Evolutionary conservation across 768 basidiomycete genomes (phyloP), one percentile per base, ranked within the genome.

Genomic region (Mycena galopus): DNA sequence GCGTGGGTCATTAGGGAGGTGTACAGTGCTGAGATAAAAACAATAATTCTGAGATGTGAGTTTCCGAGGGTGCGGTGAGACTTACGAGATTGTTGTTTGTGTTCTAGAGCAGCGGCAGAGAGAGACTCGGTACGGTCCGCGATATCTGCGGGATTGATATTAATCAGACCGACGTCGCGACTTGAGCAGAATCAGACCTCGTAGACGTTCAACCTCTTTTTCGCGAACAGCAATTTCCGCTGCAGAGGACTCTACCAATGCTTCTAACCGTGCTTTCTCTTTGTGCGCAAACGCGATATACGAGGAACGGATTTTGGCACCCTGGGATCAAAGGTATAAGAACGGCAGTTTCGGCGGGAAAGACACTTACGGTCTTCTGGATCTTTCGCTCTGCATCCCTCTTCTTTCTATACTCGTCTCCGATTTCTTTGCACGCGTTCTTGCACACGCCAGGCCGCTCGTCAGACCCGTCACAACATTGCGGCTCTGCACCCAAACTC

Each of bases 381-480:
- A 94, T 82, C 83, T 96, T 96, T 37, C 85, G 85, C 77, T 94
- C 92, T n/a, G 89, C 94, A 47, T 93, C 93, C 33, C 84, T 82
- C 79, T 90, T 88, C 81, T 88, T 89, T 75, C 91, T 85, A 81
- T 94, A 90, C 35, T 77, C 89, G 69, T 90, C 88, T 1, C 96
- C 96, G 53, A 94, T 86, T 78, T 93, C 90, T 57, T 87, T 86
- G 80, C 98, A 99, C 3, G 82, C 83, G 80, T 98, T 91, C 39
- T 87, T 82, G 80, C 98, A 99, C 19, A 93, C 86, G 21, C 96
- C 96, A 12, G 89, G 81, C 29, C 85, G 88, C 83, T 99, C 98
- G 81, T 99, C 97, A 0, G 96, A 96, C 16, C 97, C 97, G 76
- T 99, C 97, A 78, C 97, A 99, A 77, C 97, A 99, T 79, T 95